Evolutionary conservation across 768 basidiomycete genomes (phyloP).

Genomic region (Leccinum longicurvipes): DNA sequence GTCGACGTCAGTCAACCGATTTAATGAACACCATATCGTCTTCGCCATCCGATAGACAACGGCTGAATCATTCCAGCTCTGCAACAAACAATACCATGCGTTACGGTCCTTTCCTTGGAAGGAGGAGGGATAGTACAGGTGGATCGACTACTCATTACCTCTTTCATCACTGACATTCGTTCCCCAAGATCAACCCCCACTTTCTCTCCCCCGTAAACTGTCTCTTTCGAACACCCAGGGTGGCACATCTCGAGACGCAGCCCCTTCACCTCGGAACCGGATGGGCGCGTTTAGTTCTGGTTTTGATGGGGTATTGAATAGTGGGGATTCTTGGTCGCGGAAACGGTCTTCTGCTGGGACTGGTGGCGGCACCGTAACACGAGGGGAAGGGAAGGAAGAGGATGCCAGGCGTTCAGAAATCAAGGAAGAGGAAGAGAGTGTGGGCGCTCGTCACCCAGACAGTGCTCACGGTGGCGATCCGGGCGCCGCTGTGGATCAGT

Average conservation of each 20-base stretch:
- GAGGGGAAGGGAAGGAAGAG: conserved; percentile 39
- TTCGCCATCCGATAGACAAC: conserved; percentile 57
- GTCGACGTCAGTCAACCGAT: conserved; percentile 80
- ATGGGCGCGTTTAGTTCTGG: conserved; percentile 55
- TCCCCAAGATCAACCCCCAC: conserved; percentile 55
- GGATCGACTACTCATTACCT: conserved; percentile 6
- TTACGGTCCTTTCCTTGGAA: conserved; percentile 53
- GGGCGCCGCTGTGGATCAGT: conserved; percentile 5
- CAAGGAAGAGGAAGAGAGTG: conserved; percentile 55
- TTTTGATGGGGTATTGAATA: conserved; percentile 70
- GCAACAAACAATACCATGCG: conserved; percentile 53
- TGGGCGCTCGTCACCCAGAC: conserved; percentile 2
- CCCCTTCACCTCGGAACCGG: conserved; percentile 62
- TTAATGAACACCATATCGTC: conserved; percentile 59
- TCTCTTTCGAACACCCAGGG: conserved; percentile 63
- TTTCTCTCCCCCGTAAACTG: conserved; percentile 58
- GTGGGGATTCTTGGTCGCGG: conserved; percentile 69
- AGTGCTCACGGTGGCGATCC: conserved; percentile 8
- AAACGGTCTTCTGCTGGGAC: conserved; percentile 62
- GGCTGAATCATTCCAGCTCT: conserved; percentile 50
- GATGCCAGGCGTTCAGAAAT: conserved; percentile 47
- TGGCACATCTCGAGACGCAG: conserved; percentile 51
- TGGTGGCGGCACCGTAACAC: conserved; percentile 31
- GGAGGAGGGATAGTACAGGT: conserved; percentile 74
- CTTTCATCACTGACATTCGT: conserved; percentile 8